Evolutionary conservation across 108 stramenopile genomes (phyloP), one percentile per base, ranked within the genome.

Genomic region (Cyclotella distinguenda): DNA sequence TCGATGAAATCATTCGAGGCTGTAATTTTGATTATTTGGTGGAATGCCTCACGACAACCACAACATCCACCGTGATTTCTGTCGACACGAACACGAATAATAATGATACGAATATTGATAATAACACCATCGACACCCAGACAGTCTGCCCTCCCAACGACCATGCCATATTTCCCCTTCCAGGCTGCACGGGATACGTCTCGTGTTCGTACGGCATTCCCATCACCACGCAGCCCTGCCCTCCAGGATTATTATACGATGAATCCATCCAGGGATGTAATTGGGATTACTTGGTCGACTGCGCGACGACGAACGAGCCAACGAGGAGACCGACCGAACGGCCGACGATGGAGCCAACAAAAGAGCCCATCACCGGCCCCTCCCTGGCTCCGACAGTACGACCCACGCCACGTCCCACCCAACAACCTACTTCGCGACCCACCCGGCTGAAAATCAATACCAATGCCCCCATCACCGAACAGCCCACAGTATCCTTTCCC

Each of bases 191-290:
- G 21, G 5, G 11, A 16, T 61, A 36, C 45, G 30, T 61, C 28
- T 33, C 31, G 4, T 61, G 60, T 46, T 5, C 21, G 2, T 13
- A 4, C 7, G 33, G 45, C 9, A 18, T 2, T 3, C 31, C 31
- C 3, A 11, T 26, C 36, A 28, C 39, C 15, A 16, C 9, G 11
- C 60, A 61, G 46, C 2, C 18, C 4, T 61, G 60, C 16, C 3
- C 60, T 10, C 27, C 28, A 18, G 60, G 60, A n/a, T 46, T 46
- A 34, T 13, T 61, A 9, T 61, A 32, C 16, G 60, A 61, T 18
- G 4, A 2, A 1, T 46, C 3, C 45, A 46, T 61, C 18, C 15
- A 10, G 6, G 60, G 60, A 18, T 61, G 60, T 22, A 61, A 61
- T 61, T 33, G 31, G 26, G 31, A 27, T 6, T 45, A 46, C 31